These are phyloP conservation scores for Mycena amicta DNA, from an alignment of 768 basidiomycete genomes.

Conservation along the genomic window DNA sequence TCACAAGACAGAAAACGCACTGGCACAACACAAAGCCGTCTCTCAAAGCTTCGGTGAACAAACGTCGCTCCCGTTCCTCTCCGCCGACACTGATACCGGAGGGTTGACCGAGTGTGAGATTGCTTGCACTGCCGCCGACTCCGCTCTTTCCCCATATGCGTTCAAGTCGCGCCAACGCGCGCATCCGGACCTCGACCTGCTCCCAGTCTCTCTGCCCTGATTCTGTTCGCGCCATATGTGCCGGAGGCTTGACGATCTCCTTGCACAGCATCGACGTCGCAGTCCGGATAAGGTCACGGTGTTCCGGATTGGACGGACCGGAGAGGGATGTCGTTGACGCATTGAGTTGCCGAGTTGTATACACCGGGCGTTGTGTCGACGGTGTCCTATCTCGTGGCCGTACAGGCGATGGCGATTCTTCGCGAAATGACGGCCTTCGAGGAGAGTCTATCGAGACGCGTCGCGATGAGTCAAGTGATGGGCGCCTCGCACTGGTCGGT, in stretches of 20 bases:
- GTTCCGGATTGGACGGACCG: slow-evolving; percentile 52
- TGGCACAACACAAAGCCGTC: slow-evolving; percentile 91
- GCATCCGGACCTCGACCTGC: slow-evolving; percentile 71
- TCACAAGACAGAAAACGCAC: slow-evolving; percentile 51
- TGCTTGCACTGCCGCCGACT: slow-evolving; percentile 44
- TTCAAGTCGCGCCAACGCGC: slow-evolving; percentile 66
- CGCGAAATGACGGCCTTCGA: slow-evolving; percentile 38
- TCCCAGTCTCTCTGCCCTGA: slow-evolving; percentile 63
- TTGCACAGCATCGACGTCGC: slow-evolving; percentile 68
- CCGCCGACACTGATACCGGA: slow-evolving; percentile 50
- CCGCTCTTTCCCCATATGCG: slow-evolving; percentile 76
- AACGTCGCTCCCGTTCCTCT: slow-evolving; percentile 74
- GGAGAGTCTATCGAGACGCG: slow-evolving; percentile 38
- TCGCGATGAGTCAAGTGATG: slow-evolving; percentile 30
- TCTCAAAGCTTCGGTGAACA: slow-evolving; percentile 74
- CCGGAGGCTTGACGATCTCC: slow-evolving; percentile 65
- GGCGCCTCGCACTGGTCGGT: slow-evolving; percentile 31
- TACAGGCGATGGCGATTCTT: slow-evolving; percentile 47
- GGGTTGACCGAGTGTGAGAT: slow-evolving; percentile 35
- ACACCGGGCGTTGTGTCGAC: slow-evolving; percentile 49
- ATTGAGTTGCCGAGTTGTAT: slow-evolving; percentile 55
- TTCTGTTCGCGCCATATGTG: slow-evolving; percentile 53
- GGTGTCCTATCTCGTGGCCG: slow-evolving; percentile 50
- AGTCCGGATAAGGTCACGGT: slow-evolving; percentile 67
- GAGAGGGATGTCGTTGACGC: slow-evolving; percentile 60